Conservation (phyloP, 768 basidiomycete genomes). For the Russula compacta region DNA sequence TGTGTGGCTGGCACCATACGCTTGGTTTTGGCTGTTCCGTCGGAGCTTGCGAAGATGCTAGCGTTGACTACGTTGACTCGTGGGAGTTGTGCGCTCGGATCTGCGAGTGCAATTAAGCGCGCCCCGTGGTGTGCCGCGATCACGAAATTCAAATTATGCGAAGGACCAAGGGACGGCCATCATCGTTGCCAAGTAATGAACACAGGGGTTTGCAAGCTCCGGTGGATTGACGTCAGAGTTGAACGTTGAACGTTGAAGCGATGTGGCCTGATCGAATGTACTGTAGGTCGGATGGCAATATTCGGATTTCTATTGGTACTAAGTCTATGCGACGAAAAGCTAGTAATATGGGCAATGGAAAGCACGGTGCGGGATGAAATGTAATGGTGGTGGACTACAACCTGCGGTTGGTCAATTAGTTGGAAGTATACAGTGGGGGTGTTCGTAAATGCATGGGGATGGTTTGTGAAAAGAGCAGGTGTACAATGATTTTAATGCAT, state of each 20-base stretch:
- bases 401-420: not conserved
- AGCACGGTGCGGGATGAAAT: not conserved
- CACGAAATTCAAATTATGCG: not conserved
- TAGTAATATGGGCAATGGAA: conserved; percentile 9
- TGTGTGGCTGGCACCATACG: not conserved
- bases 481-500: conserved; percentile 11
- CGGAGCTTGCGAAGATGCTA: conserved; percentile 5
- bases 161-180: not conserved
- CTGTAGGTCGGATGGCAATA: not conserved
- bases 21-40: not conserved
- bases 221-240: not conserved
- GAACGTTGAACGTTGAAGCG: not conserved
- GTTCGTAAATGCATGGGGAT: conserved; percentile 3
- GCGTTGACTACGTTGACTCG: not conserved
- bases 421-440: conserved; percentile 9
- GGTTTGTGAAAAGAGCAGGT: conserved; percentile 1
- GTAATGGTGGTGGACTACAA: not conserved
- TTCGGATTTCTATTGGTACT: conserved; percentile 1
- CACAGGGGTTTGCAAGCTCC: conserved; percentile 1
- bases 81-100: not conserved
- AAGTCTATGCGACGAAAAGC: not conserved
- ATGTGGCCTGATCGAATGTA: too few relatives aligned
- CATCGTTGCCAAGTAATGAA: not conserved
- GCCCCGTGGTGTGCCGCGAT: not conserved
- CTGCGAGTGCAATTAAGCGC: not conserved